A percentile compares a stretch with the other conserved stretches of the same genome.
These are phyloP conservation scores for Ogataea trehaloabstinens DNA, from an alignment of 805 yeast genomes.

Conservation along the genomic window DNA sequence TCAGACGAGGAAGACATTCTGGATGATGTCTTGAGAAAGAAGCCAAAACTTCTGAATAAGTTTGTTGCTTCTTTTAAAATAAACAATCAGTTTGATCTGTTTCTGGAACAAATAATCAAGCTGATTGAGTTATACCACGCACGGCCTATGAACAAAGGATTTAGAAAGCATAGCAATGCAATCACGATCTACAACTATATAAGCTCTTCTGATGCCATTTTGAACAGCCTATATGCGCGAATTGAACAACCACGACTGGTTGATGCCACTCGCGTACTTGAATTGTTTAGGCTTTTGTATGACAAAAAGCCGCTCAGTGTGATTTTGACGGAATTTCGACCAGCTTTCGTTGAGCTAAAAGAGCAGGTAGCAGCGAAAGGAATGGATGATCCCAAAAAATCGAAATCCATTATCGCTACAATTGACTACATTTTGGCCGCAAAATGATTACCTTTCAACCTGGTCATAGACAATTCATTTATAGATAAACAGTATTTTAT, in stretches of 20 bases:
- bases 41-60: constrained; percentile 11
- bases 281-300: constrained; percentile 10
- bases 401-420: background rate
- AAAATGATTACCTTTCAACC: background rate
- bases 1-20: constrained; percentile 12
- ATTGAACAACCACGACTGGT: constrained; percentile 13
- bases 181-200: constrained; percentile 14
- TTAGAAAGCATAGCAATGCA: constrained; percentile 8
- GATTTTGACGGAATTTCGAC: constrained; percentile 12
- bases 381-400: background rate
- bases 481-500: no score
- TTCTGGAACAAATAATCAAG: constrained; percentile 10
- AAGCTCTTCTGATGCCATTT: constrained; percentile 17
- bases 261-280: constrained; percentile 11
- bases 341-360: constrained; percentile 14
- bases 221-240: constrained; percentile 12
- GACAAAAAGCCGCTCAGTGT: constrained; percentile 14
- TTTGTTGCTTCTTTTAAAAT: constrained; percentile 13
- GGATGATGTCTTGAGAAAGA: constrained; percentile 13
- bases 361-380: constrained; percentile 1
- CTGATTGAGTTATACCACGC: constrained; percentile 7
- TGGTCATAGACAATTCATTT: no score
- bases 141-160: constrained; percentile 1
- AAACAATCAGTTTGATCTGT: constrained; percentile 10
- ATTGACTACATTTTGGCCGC: background rate